These are phyloP conservation scores for Penicillium coprophilum DNA, from an alignment of 495 filamentous ascomycete species.

Conservation along the genomic window DNA sequence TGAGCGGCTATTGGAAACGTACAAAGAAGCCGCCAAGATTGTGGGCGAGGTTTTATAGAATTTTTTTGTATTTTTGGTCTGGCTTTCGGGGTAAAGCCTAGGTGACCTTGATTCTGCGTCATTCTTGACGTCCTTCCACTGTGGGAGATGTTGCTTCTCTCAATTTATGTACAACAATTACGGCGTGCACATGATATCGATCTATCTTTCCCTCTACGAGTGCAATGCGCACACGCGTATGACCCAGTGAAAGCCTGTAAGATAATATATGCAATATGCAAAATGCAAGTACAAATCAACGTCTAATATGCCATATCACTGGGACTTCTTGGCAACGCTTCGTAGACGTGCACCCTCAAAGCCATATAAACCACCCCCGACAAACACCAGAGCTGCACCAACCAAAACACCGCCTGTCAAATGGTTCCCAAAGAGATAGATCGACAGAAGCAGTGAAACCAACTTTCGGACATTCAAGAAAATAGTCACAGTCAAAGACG, in stretches of 20 bases:
- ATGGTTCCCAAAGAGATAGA: constrained; percentile 87
- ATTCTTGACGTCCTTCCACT: constrained; percentile 1
- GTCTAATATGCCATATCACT: constrained; percentile 7
- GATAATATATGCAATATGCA: background rate
- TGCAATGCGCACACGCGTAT: too few relatives aligned
- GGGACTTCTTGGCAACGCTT: constrained; percentile 27
- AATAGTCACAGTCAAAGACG: constrained; percentile 92
- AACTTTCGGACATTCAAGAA: constrained; percentile 94
- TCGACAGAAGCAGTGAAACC: constrained; percentile 85
- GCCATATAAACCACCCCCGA: constrained; percentile 83
- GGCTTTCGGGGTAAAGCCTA: background rate
- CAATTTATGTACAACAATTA: constrained; percentile 30
- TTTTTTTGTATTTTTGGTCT: background rate
- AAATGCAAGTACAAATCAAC: background rate
- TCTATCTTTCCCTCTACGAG: constrained; percentile 12
- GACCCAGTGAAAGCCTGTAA: background rate
- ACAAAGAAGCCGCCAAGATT: constrained; percentile 96
- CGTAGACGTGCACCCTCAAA: constrained; percentile 60
- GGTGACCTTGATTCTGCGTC: constrained; percentile 2
- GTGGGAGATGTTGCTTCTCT: constrained; percentile 5
- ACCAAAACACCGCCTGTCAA: constrained; percentile 71
- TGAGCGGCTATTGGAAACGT: constrained; percentile 88
- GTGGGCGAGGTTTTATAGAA: constrained; percentile 88
- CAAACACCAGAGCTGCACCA: constrained; percentile 83
- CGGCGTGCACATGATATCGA: constrained; percentile 23